Conservation (phyloP, 2,329 filamentous ascomycete genomes). For the Alternaria triticimaculans region DNA sequence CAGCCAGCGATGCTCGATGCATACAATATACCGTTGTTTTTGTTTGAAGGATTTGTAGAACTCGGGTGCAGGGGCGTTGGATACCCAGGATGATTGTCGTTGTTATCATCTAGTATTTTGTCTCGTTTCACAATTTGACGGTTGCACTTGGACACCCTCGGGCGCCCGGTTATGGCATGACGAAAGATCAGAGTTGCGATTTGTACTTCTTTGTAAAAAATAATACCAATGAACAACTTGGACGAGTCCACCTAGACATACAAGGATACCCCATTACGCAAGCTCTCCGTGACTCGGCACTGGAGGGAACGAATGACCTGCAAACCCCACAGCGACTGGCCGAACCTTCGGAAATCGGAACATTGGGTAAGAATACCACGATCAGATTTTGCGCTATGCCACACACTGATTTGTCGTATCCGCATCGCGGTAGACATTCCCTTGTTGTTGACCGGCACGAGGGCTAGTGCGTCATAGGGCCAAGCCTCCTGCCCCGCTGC, state of each 20-base stretch:
- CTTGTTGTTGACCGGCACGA: conserved; percentile 1
- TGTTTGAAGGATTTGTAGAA: conserved; percentile 13
- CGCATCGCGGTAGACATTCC: background rate
- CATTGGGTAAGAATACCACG: background rate
- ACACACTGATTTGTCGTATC: background rate
- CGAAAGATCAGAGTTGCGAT: conserved; percentile 11
- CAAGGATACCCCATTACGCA: background rate
- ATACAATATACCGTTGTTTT: conserved; percentile 1
- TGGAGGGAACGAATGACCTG: background rate
- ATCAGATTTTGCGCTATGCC: conserved; percentile 2
- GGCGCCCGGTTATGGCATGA: conserved; percentile 16
- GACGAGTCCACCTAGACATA: conserved; percentile 3
- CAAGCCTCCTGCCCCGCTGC: conserved; percentile 25
- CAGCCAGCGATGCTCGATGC: conserved; percentile 16
- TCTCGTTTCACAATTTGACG: conserved; percentile 23
- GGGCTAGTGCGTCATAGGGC: conserved; percentile 31
- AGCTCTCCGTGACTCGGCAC: background rate
- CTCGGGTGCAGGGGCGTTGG: conserved; percentile 30
- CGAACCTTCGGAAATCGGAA: background rate
- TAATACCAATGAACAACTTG: conserved; percentile 21
- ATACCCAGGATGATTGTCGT: conserved; percentile 33
- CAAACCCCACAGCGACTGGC: background rate
- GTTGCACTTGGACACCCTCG: conserved; percentile 4
- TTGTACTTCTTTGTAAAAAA: conserved; percentile 20
- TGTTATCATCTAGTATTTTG: conserved; percentile 8